Evolutionary conservation across 352 stramenopile genomes (phyloP).

Genomic region (Pythium phragmitis): DNA sequence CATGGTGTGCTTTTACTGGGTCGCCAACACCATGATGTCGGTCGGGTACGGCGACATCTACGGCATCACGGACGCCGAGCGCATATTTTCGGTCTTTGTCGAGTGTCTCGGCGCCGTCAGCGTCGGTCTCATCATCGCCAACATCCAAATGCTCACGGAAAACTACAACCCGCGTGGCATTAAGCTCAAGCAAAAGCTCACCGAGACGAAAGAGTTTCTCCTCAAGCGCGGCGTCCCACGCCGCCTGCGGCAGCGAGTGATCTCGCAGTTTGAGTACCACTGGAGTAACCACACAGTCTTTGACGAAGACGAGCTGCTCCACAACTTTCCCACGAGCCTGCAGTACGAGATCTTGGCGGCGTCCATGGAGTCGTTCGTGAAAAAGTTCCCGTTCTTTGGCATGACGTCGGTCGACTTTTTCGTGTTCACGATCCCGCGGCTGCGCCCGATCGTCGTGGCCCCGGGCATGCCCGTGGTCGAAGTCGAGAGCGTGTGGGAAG

Average conservation of each 20-base stretch:
- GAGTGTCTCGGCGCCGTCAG: slow-evolving; percentile 82
- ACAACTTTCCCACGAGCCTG: slow-evolving; percentile 64
- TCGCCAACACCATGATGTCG: slow-evolving; percentile 93
- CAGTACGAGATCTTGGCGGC: slow-evolving; percentile 81
- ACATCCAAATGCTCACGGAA: slow-evolving; percentile 91
- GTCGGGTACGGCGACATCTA: slow-evolving; percentile 92
- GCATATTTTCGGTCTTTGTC: slow-evolving; percentile 85
- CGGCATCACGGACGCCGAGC: slow-evolving; percentile 72
- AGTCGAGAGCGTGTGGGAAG: slow-evolving; percentile 78
- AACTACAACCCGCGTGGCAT: slow-evolving; percentile 85
- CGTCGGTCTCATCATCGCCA: slow-evolving; percentile 92
- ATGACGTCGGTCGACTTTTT: slow-evolving; percentile 79
- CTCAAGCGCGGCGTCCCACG: slow-evolving; percentile 65
- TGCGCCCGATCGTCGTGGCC: slow-evolving; percentile 63
- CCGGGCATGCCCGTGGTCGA: slow-evolving; percentile 64
- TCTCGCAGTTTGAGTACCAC: slow-evolving; percentile 83
- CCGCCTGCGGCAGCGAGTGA: slow-evolving; percentile 58
- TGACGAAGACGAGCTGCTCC: slow-evolving; percentile 64
- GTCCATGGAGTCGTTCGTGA: slow-evolving; percentile 76
- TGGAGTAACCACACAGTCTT: slow-evolving; percentile 74
- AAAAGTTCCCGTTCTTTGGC: slow-evolving; percentile 75
- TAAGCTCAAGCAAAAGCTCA: slow-evolving; percentile 69
- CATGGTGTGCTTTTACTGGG: slow-evolving; percentile 91
- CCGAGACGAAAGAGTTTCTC: slow-evolving; percentile 82
- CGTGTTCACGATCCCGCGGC: slow-evolving; percentile 53